Evolutionary conservation across 208 protist species (phyloP).

Genomic region (Trichomonas vaginalis): DNA sequence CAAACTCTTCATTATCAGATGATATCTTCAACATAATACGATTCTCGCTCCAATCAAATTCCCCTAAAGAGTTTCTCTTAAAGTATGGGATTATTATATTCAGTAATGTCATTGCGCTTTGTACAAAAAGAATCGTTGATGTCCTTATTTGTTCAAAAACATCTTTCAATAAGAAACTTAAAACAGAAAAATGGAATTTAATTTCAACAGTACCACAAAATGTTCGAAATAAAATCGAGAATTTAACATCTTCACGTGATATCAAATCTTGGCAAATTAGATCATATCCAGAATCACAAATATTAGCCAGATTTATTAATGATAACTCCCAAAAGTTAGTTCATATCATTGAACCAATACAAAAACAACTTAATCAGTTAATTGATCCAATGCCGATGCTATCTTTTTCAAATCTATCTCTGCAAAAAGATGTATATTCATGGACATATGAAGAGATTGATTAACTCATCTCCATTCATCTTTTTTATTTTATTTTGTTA

Average conservation of each 20-base stretch:
- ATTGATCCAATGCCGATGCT: too few relatives aligned
- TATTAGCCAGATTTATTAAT: background rate
- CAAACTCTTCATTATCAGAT: background rate
- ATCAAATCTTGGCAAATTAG: background rate
- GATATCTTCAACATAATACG: background rate
- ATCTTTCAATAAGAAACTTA: background rate
- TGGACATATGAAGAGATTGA: background rate
- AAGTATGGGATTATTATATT: background rate
- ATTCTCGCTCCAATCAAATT: background rate
- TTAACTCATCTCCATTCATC: too few relatives aligned
- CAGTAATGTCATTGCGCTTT: background rate
- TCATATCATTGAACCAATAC: background rate
- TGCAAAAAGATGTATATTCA: background rate
- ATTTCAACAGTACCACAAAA: background rate
- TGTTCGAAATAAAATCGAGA: background rate
- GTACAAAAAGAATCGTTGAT: background rate
- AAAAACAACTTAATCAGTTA: too few relatives aligned
- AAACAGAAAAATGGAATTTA: background rate
- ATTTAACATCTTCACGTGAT: background rate
- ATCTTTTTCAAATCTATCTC: background rate
- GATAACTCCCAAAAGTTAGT: background rate
- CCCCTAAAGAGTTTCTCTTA: background rate
- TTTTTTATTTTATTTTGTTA: too few relatives aligned
- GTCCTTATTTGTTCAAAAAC: background rate
- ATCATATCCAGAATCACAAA: background rate